Evolutionary conservation across 2,329 filamentous ascomycete species (phyloP), one percentile per base, ranked within the genome.

Genomic region (Anthostomella pinea): DNA sequence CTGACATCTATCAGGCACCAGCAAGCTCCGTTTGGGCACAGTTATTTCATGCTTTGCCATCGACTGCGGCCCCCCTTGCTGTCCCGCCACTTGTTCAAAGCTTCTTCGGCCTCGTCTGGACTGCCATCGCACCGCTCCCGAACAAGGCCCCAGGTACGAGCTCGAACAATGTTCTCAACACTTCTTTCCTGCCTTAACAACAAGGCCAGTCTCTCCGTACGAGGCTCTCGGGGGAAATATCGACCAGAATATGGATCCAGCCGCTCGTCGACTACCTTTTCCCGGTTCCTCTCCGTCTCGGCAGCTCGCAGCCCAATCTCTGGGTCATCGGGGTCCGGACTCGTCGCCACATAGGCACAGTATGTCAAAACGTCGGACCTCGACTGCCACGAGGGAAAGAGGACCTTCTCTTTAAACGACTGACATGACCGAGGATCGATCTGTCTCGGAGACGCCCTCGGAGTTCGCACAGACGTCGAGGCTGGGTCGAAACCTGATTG

Each of bases 231-330:
- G 0, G 86, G 81, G 51, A 91, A 91, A 60, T 87, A 95, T 16
- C 91, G 72, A 6, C 73, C 85, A 8, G 85, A 90, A 59, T 98
- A 98, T 2, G 93, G 93, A 67, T 98, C 93, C 40, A 96, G 62
- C 38, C 93, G 72, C 65, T 97, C 93, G 59, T 97, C 79, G 4
- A 97, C 81, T 0, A 91, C 72, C 34, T 81, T 72, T 54, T 91
- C 83, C 30, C 82, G 73, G 45, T 85, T 80, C 51, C 71, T 79
- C 39, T 81, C 76, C 35, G 79, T 79, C 63, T 95, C 85, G 1
- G 80, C 71, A 53, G 88, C 75, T 36, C 86, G 71, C 13, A 85
- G 54, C 1, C 85, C 68, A 17, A 80, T 72, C 38, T 91, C 86
- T 1, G 90, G 90, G 52, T 96, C 90, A 41, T 91, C 77, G 0